Conservation (phyloP, 2,329 filamentous ascomycete species). For the Botrytis pseudocinerea region DNA sequence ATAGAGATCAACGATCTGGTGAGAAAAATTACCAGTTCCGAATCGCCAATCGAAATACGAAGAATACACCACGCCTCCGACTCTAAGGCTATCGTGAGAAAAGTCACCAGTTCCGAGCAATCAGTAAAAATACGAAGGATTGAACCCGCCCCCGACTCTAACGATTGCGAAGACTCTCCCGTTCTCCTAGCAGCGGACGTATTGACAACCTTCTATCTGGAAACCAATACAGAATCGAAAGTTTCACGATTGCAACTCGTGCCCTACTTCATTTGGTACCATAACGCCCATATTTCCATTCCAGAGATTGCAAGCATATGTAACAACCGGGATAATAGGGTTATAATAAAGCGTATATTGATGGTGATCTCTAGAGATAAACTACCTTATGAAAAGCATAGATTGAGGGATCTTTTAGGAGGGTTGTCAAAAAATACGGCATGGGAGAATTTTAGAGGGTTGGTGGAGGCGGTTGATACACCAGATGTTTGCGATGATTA, state of each 20-base stretch:
- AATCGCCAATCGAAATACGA: not conserved
- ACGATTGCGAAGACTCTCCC: conserved; percentile 17
- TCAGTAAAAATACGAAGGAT: not conserved
- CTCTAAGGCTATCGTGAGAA: not conserved
- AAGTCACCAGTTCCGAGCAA: not conserved
- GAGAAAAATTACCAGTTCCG: not conserved
- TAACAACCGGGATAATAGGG: conserved; percentile 57
- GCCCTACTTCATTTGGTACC: conserved; percentile 65
- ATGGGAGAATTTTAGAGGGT: conserved; percentile 15
- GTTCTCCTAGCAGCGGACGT: conserved; percentile 34
- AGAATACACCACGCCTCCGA: not conserved
- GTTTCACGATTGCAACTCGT: conserved; percentile 46
- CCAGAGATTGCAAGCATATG: conserved; percentile 52
- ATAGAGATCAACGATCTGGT: not conserved
- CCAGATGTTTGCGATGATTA: not conserved
- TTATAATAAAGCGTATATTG: conserved; percentile 59
- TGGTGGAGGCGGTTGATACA: conserved; percentile 12
- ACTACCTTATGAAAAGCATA: conserved; percentile 50
- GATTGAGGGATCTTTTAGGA: conserved; percentile 49
- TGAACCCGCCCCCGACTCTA: not conserved
- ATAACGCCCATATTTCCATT: conserved; percentile 51
- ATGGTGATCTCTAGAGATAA: conserved; percentile 53
- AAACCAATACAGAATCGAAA: conserved; percentile 25
- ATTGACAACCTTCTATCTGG: conserved; percentile 31
- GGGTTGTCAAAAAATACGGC: conserved; percentile 4